Evolutionary conservation across 805 yeast genomes (phyloP).

Genomic region (Lipomyces japonicus): DNA sequence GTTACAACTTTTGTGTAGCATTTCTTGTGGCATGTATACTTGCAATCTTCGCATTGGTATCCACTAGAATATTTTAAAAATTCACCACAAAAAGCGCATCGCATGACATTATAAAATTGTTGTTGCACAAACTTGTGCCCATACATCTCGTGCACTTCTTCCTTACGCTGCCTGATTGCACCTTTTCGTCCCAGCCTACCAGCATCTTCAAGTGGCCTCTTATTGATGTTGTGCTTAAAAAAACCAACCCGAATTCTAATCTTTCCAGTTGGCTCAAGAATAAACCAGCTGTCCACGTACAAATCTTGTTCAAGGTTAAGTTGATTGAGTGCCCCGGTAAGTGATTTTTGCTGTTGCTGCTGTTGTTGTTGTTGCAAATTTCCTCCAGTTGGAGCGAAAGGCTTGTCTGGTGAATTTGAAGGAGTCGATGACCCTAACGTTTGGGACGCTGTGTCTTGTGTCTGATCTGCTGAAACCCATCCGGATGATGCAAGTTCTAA

Average conservation of each 20-base stretch:
- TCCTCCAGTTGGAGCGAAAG: background rate
- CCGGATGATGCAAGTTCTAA: slow-evolving; percentile 68
- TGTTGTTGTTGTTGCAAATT: background rate
- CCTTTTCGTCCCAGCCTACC: slow-evolving; percentile 92
- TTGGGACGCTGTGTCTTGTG: slow-evolving; percentile 5
- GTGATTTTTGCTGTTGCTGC: background rate
- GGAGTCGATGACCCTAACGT: slow-evolving; percentile 1
- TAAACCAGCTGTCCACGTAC: slow-evolving; percentile 76
- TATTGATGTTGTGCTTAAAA: slow-evolving; percentile 59
- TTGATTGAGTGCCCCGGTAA: background rate
- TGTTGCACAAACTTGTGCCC: slow-evolving; percentile 97
- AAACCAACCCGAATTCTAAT: slow-evolving; percentile 73
- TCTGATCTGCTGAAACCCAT: slow-evolving; percentile 74
- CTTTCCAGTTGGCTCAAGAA: slow-evolving; percentile 92
- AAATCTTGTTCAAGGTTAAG: slow-evolving; percentile 4
- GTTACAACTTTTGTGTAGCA: slow-evolving; percentile 77
- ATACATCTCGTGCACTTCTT: slow-evolving; percentile 69
- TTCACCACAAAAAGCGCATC: slow-evolving; percentile 96
- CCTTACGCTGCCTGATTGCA: slow-evolving; percentile 83
- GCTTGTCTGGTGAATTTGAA: background rate
- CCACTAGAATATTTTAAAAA: slow-evolving; percentile 77
- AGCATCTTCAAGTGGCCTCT: slow-evolving; percentile 43
- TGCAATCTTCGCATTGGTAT: slow-evolving; percentile 76
- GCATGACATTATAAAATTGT: slow-evolving; percentile 92
- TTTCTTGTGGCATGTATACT: slow-evolving; percentile 71